Evolutionary conservation across 495 filamentous ascomycete genomes (phyloP).

Genomic region (Astrocystis sublimbata): DNA sequence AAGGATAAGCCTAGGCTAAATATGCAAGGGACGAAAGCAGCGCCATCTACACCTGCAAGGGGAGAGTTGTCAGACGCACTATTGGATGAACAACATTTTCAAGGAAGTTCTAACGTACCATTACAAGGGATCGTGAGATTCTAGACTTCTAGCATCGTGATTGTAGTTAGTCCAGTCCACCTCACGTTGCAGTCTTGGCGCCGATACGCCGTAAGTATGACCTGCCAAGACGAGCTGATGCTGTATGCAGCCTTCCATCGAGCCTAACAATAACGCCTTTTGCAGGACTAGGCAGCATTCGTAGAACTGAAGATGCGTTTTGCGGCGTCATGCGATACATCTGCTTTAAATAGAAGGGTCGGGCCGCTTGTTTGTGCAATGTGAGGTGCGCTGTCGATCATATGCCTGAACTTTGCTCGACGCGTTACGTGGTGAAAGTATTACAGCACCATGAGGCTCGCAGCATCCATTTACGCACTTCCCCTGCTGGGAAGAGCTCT

Average conservation of each 20-base stretch:
- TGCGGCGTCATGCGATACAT: not conserved
- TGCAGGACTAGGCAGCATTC: not conserved
- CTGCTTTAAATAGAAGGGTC: not conserved
- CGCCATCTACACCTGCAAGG: not conserved
- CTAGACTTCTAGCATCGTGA: too few relatives aligned
- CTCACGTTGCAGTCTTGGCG: not conserved
- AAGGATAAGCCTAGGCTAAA: not conserved
- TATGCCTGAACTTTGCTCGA: not conserved
- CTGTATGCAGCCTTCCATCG: not conserved
- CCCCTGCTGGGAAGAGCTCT: not conserved
- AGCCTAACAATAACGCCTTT: not conserved
- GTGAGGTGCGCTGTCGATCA: not conserved
- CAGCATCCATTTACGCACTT: not conserved
- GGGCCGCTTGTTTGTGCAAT: not conserved
- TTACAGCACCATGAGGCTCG: not conserved
- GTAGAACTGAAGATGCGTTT: too few relatives aligned
- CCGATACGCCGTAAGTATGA: not conserved
- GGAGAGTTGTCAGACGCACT: not conserved
- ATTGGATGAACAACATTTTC: not conserved
- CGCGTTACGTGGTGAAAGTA: not conserved
- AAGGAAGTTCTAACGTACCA: not conserved
- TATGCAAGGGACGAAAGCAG: not conserved
- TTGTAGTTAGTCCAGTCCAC: not conserved
- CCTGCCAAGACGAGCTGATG: slow-evolving; percentile 2
- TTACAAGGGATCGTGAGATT: not conserved